phyloP scores from a whole-genome alignment of 352 stramenopile genomes.

The Globisporangium megalacanthum region DNA sequence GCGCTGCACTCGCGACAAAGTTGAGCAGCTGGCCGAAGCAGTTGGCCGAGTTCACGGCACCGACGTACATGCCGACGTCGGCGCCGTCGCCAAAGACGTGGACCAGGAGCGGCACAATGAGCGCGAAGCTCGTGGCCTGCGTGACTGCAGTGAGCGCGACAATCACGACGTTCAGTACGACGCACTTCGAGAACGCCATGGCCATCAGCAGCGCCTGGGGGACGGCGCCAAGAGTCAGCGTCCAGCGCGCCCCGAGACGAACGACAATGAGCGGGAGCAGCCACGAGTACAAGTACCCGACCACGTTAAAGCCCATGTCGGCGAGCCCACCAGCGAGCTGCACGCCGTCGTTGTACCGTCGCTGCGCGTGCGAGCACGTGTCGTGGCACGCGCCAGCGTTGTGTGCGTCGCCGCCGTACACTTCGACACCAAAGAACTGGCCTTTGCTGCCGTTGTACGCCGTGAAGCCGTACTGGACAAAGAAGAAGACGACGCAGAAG shows the following conservation, averaged over 20 bases:
- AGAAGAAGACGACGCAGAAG: conserved; percentile 48
- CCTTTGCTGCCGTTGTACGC: conserved; percentile 57
- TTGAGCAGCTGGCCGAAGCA: conserved; percentile 1
- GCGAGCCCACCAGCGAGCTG: not conserved
- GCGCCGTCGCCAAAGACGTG: conserved; percentile 17
- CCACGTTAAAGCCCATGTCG: not conserved
- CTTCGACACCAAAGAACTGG: conserved; percentile 22
- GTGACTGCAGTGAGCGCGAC: not conserved
- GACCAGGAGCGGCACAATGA: conserved; percentile 20
- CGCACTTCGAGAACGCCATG: not conserved
- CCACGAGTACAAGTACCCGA: conserved; percentile 11
- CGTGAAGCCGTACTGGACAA: conserved; percentile 42
- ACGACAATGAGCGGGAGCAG: conserved; percentile 4
- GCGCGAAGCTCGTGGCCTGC: not conserved
- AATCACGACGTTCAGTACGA: not conserved
- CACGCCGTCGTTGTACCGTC: not conserved
- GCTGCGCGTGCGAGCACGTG: not conserved
- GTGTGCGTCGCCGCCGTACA: not conserved
- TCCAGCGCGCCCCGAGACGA: not conserved
- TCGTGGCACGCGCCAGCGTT: not conserved
- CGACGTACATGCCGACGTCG: conserved; percentile 41
- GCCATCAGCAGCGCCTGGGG: not conserved
- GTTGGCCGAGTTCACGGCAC: conserved; percentile 39
- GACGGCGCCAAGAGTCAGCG: not conserved
- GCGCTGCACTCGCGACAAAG: not conserved